Evolutionary conservation across 1,284 basidiomycete genomes (phyloP), one percentile per base, ranked within the genome.

Genomic region (Cutaneotrichosporon daszewskae): DNA sequence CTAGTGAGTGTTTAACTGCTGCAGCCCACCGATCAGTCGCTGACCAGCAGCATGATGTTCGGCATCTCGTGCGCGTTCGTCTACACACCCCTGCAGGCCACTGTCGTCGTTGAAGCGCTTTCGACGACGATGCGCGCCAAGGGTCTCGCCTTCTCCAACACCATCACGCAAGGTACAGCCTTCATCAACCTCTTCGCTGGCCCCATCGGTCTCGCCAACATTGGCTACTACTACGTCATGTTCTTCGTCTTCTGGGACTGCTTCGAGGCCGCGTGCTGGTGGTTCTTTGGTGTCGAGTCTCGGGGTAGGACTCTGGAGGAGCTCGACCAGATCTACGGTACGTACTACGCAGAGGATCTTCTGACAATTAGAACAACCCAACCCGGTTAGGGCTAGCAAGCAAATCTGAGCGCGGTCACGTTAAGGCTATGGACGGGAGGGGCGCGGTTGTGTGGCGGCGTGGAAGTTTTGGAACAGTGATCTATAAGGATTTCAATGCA

Each of bases 41-140:
- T n/a, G n/a, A n/a, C n/a, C n/a, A n/a, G n/a, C n/a, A n/a, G n/a
- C 31, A 23, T 45, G 9, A 11, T 40, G 20, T 45, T 45, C 17
- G 32, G 32, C 20, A 11, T 59, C 20, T 42, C 62, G 36, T 47
- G 31, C 39, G 46, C 45, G 3, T 41, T 43, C 38, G 46, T 41
- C 43, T 49, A 53, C 44, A 53, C 51, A 3, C 51, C 52, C 87
- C 58, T 50, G 41, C 57, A 28, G 57, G 49, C 53, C 10, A 87
- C 95, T n/a, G 89, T 84, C 66, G 90, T 91, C 3, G 91, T 89
- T 10, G 91, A 96, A 74, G 92, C 91, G 0, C 77, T 92, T 28
- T 74, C 87, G 14, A 92, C 88, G 0, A 80, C 85, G 62, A 92
- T 94, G 88, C 95, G 91, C 87, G 79, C 79, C 9, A 80, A 80